Evolutionary conservation across 176 grass and related monocot species (phyloP).

Genomic region (Ensete glaucum): DNA sequence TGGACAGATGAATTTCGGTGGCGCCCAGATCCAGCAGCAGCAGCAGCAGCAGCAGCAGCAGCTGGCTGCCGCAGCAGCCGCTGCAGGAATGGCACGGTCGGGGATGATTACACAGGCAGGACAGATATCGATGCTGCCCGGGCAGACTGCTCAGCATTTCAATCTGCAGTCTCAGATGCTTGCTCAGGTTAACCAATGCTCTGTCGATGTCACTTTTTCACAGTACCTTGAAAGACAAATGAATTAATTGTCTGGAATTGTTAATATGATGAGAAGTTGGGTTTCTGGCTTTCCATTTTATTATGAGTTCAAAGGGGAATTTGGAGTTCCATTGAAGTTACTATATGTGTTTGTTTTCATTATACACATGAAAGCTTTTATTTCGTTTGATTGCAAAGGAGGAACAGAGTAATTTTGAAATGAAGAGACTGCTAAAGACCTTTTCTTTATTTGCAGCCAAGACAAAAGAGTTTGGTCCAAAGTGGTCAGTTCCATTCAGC

Average conservation of each 20-base stretch:
- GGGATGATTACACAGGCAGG: slow-evolving; percentile 58
- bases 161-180: slow-evolving; percentile 80
- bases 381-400: neutral
- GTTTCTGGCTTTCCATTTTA: neutral
- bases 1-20: slow-evolving; percentile 78
- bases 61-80: slow-evolving; percentile 7
- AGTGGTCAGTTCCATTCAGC: slow-evolving; percentile 53
- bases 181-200: slow-evolving; percentile 41
- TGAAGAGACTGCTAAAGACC: neutral
- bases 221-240: neutral
- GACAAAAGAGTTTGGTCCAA: slow-evolving; percentile 74
- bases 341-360: neutral
- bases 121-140: slow-evolving; percentile 59
- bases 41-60: slow-evolving; percentile 47
- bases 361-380: neutral
- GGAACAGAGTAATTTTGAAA: slow-evolving; percentile 1
- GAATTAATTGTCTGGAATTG: neutral
- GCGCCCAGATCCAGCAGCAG: slow-evolving; percentile 33
- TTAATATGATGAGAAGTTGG: neutral
- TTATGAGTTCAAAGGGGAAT: too few species aligned
- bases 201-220: neutral
- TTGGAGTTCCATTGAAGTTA: too few species aligned
- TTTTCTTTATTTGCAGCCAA: slow-evolving; percentile 50
- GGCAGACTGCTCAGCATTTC: slow-evolving; percentile 58
- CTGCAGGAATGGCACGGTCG: slow-evolving; percentile 31